A percentile compares a stretch with the other conserved stretches of the same genome.
These are phyloP conservation scores for Capronia epimyces DNA, from an alignment of 2,329 filamentous ascomycete species.

Conservation along the genomic window DNA sequence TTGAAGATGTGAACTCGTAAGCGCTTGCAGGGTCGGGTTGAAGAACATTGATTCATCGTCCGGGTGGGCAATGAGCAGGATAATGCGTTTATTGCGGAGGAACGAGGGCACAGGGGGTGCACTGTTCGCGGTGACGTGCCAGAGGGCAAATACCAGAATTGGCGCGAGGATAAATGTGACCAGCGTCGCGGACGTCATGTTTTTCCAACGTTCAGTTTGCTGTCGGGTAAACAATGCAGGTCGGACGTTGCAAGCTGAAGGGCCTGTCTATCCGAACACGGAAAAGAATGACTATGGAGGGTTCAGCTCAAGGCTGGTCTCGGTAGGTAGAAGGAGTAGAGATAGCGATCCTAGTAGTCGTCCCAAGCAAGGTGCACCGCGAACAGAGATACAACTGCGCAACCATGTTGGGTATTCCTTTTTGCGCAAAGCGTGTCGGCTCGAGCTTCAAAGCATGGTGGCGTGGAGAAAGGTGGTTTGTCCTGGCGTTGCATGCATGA, in stretches of 20 bases:
- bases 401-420: neutral
- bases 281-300: neutral
- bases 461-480: neutral
- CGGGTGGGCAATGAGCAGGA: conserved; percentile 89
- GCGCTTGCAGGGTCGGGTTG: conserved; percentile 76
- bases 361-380: conserved; percentile 3
- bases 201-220: neutral
- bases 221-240: neutral
- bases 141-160: conserved; percentile 25
- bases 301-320: neutral
- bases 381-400: neutral
- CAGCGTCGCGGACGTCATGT: conserved; percentile 15
- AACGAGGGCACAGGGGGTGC: conserved; percentile 48
- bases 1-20: conserved; percentile 70
- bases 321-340: neutral
- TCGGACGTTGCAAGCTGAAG: neutral
- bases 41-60: conserved; percentile 99
- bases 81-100: conserved; percentile 76
- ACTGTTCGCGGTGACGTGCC: conserved; percentile 34
- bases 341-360: neutral
- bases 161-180: conserved; percentile 20
- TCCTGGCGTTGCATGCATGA: conserved; percentile 5
- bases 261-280: neutral
- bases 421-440: neutral
- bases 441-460: neutral